A percentile compares a stretch with the other conserved stretches of the same genome.
Evolutionary conservation across 2,329 filamentous ascomycete genomes (phyloP).

Genomic region (Sarocladium strictum): DNA sequence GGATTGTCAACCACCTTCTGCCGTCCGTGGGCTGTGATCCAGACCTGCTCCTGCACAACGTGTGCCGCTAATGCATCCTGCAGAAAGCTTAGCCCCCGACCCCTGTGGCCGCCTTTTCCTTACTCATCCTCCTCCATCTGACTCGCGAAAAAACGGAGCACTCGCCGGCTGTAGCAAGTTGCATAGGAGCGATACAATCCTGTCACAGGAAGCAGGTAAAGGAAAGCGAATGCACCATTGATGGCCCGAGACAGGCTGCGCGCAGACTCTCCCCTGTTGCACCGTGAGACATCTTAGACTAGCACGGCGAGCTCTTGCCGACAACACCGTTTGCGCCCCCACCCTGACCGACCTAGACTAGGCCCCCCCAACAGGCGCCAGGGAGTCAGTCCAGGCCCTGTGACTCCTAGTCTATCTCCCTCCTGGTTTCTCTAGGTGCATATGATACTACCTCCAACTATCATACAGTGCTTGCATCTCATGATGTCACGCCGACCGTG

Average conservation of each 20-base stretch:
- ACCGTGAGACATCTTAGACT: background rate
- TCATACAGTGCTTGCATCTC: background rate
- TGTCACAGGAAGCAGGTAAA: too few species aligned
- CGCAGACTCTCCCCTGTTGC: background rate
- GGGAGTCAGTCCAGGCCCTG: slow-evolving; percentile 3
- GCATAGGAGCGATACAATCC: too few species aligned
- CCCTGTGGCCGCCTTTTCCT: background rate
- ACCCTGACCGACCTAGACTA: too few species aligned
- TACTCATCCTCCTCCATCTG: background rate
- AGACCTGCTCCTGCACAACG: background rate
- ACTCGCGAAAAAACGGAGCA: too few species aligned
- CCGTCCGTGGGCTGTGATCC: background rate
- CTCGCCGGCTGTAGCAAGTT: too few species aligned
- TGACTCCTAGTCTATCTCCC: background rate
- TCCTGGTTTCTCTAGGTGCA: background rate
- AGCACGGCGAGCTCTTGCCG: too few species aligned
- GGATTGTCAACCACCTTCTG: background rate
- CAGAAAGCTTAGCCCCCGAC: background rate
- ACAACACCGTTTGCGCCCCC: too few species aligned
- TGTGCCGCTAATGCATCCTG: slow-evolving; percentile 5
- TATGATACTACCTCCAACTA: background rate
- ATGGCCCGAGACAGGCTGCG: background rate
- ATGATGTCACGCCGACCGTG: background rate
- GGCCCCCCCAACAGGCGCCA: too few species aligned
- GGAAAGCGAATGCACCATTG: background rate